Evolutionary conservation across 2,329 filamentous ascomycete genomes (phyloP).

Genomic region (Xylaria sp.): DNA sequence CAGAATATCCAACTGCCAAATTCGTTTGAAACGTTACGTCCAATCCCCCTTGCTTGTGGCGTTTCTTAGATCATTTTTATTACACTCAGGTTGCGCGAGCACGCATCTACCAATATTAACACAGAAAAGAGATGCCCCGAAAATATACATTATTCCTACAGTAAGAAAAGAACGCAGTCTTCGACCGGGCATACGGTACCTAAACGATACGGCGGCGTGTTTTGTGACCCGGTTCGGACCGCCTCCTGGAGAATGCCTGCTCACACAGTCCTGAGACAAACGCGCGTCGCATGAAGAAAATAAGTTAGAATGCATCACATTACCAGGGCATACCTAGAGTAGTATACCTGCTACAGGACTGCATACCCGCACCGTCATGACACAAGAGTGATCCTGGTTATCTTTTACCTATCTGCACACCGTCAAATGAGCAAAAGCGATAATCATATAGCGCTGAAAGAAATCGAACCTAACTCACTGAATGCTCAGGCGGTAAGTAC

Average conservation of each 20-base stretch:
- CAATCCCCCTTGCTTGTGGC: slow-evolving; percentile 10
- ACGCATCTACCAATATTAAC: neutral
- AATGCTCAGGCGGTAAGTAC: too few species aligned
- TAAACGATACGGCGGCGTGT: neutral
- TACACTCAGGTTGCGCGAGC: slow-evolving; percentile 14
- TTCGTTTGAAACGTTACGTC: slow-evolving; percentile 18
- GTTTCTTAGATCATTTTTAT: neutral
- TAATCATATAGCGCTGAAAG: too few species aligned
- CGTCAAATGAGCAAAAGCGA: too few species aligned
- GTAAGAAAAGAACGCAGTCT: neutral
- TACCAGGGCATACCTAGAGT: neutral
- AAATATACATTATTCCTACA: neutral
- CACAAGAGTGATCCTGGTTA: slow-evolving; percentile 14
- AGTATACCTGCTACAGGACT: neutral
- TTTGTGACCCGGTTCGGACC: slow-evolving; percentile 29
- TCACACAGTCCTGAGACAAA: slow-evolving; percentile 27
- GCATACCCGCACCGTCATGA: slow-evolving; percentile 13
- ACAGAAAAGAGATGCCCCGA: neutral
- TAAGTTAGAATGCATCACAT: neutral
- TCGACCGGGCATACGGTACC: neutral
- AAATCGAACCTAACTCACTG: too few species aligned
- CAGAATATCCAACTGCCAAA: slow-evolving; percentile 14
- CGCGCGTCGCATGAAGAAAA: slow-evolving; percentile 14
- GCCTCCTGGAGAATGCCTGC: slow-evolving; percentile 26
- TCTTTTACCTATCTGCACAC: neutral